These are phyloP conservation scores for Rhododendron kiyosumense DNA, from an alignment of 148 eudicot genomes.

Conservation along the genomic window DNA sequence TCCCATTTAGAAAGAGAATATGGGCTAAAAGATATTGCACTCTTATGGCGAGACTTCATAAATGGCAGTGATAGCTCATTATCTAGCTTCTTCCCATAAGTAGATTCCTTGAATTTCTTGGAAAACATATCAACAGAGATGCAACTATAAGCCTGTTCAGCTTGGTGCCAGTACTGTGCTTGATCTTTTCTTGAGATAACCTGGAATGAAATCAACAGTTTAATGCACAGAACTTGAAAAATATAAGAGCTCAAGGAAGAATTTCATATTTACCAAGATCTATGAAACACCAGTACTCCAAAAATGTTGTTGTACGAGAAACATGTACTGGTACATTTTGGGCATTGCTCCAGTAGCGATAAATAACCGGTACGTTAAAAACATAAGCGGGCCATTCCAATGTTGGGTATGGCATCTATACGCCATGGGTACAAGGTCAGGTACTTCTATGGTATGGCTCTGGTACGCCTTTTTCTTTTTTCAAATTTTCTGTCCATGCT, in stretches of 20 bases:
- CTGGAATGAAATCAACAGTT: constrained; percentile 22
- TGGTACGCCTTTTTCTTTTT: not conserved
- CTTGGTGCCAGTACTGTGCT: constrained; percentile 49
- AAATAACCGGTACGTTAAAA: not conserved
- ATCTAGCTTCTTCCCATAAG: constrained; percentile 34
- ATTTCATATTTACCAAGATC: not conserved
- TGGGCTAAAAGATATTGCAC: constrained; percentile 34
- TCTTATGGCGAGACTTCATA: constrained; percentile 34
- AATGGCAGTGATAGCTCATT: constrained; percentile 43
- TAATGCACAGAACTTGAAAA: not conserved
- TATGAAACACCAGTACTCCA: not conserved
- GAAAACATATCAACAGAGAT: constrained; percentile 45
- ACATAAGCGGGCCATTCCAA: not conserved
- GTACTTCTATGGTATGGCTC: not conserved
- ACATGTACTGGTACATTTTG: not conserved
- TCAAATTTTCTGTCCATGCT: not conserved
- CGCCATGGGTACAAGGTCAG: not conserved
- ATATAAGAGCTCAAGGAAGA: not conserved
- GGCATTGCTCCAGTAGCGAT: not conserved
- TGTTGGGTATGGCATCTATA: not conserved
- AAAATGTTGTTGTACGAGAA: not conserved
- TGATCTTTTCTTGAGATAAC: constrained; percentile 84
- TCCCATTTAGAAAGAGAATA: constrained; percentile 60
- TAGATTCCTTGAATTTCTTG: constrained; percentile 41
- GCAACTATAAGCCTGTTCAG: constrained; percentile 32